Percentiles rank a stretch among this genome's conserved stretches.
These are phyloP conservation scores for Lactarius sp. DNA, from an alignment of 768 basidiomycete genomes.

Conservation along the genomic window DNA sequence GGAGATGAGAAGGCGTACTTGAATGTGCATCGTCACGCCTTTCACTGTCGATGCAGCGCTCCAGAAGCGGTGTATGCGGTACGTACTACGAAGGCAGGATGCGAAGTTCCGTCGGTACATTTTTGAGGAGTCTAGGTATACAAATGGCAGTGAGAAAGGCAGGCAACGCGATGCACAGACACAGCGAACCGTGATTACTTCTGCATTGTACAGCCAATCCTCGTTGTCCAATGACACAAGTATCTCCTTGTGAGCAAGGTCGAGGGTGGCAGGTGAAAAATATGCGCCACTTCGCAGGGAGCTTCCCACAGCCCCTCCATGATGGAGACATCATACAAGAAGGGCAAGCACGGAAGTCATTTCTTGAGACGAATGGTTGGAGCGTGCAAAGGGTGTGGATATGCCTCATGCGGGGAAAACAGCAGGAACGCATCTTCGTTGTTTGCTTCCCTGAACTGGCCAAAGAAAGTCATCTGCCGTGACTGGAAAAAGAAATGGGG, in stretches of 20 bases:
- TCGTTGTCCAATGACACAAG: conserved; percentile 60
- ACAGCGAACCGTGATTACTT: conserved; percentile 41
- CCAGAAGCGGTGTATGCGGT: too few species aligned
- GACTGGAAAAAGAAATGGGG: not conserved
- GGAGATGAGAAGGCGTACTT: too few species aligned
- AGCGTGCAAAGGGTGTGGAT: conserved; percentile 61
- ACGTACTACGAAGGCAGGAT: conserved; percentile 34
- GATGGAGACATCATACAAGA: conserved; percentile 48
- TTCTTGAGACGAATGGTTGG: conserved; percentile 62
- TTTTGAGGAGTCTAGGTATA: not conserved
- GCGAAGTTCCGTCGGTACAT: conserved; percentile 43
- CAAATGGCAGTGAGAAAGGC: not conserved
- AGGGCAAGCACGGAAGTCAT: conserved; percentile 72
- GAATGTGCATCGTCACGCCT: too few species aligned
- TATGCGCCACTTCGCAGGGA: conserved; percentile 65
- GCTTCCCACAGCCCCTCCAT: conserved; percentile 50
- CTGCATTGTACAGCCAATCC: conserved; percentile 74
- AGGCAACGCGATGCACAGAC: not conserved
- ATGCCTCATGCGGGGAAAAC: conserved; percentile 37
- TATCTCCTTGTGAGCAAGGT: conserved; percentile 31
- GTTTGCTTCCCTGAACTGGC: conserved; percentile 66
- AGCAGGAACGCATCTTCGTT: conserved; percentile 76
- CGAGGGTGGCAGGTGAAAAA: conserved; percentile 42
- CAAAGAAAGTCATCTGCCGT: not conserved
- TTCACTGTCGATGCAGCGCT: too few species aligned